Evolutionary conservation across 441 rosid genomes (phyloP).

Genomic region (Corymbia calophylla): DNA sequence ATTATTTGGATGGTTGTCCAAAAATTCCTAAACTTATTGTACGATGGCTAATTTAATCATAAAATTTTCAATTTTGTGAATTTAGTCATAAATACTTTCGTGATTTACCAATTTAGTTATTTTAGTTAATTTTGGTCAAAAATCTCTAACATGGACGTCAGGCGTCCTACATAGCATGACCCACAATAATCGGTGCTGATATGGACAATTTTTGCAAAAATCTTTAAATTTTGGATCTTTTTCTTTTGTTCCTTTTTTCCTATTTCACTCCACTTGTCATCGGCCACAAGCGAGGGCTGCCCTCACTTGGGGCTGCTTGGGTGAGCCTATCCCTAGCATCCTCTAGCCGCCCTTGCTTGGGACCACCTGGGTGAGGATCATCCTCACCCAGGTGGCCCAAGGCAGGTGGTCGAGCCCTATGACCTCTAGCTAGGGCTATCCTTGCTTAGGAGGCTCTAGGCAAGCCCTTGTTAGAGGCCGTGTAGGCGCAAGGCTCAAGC

Average conservation of each 20-base stretch:
- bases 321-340: background rate
- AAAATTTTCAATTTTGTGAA: fast-evolving
- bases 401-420: background rate
- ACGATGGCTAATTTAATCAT: background rate
- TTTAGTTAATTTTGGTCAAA: background rate
- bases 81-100: background rate
- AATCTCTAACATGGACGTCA: background rate
- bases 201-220: background rate
- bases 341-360: fast-evolving
- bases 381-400: background rate
- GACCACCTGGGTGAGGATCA: fast-evolving
- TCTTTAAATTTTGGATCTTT: background rate
- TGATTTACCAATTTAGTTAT: background rate
- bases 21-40: background rate
- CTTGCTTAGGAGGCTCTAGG: background rate
- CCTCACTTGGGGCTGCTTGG: background rate
- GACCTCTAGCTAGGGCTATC: background rate
- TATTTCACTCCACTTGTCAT: background rate
- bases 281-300: background rate
- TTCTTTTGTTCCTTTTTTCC: background rate
- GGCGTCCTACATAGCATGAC: background rate
- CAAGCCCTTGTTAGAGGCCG: background rate
- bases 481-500: background rate
- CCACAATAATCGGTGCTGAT: fast-evolving
- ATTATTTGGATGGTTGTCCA: background rate